Conservation (phyloP, 768 basidiomycete genomes). For the Dictyophora rubrovolvata region DNA sequence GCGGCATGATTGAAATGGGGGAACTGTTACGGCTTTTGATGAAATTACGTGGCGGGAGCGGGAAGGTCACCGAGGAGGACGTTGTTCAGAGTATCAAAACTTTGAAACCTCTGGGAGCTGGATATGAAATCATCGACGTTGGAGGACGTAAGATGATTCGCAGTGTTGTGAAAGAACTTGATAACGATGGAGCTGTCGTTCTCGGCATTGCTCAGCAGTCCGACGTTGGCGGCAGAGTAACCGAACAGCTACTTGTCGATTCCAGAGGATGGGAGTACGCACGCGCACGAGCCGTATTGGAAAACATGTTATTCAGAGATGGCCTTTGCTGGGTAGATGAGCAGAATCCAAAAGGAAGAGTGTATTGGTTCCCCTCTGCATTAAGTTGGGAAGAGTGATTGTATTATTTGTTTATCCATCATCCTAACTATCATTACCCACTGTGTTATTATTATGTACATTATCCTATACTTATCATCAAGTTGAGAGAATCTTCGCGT, state of each 20-base stretch:
- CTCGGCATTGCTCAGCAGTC: constrained; percentile 58
- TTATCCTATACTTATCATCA: background rate
- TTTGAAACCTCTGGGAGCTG: constrained; percentile 80
- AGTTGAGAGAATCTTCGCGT: background rate
- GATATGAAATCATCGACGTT: constrained; percentile 75
- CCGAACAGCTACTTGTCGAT: constrained; percentile 48
- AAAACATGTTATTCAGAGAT: constrained; percentile 85
- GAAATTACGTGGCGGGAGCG: constrained; percentile 57
- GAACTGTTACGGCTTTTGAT: constrained; percentile 76
- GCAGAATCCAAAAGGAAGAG: constrained; percentile 56
- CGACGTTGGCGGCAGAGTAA: constrained; percentile 57
- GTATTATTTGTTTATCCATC: background rate
- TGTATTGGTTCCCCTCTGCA: constrained; percentile 84
- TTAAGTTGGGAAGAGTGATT: constrained; percentile 70
- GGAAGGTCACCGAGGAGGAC: constrained; percentile 79
- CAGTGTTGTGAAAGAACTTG: constrained; percentile 82
- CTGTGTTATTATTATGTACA: background rate
- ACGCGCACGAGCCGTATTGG: constrained; percentile 65
- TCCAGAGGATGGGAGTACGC: constrained; percentile 70
- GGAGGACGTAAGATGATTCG: constrained; percentile 74
- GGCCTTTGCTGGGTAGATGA: constrained; percentile 94
- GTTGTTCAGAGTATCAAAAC: constrained; percentile 76
- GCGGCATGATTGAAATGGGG: constrained; percentile 82
- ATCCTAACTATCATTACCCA: too few species aligned
- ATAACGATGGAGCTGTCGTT: constrained; percentile 79